Evolutionary conservation across 2,329 filamentous ascomycete species (phyloP).

Genomic region (Gliomastix tumulicola): DNA sequence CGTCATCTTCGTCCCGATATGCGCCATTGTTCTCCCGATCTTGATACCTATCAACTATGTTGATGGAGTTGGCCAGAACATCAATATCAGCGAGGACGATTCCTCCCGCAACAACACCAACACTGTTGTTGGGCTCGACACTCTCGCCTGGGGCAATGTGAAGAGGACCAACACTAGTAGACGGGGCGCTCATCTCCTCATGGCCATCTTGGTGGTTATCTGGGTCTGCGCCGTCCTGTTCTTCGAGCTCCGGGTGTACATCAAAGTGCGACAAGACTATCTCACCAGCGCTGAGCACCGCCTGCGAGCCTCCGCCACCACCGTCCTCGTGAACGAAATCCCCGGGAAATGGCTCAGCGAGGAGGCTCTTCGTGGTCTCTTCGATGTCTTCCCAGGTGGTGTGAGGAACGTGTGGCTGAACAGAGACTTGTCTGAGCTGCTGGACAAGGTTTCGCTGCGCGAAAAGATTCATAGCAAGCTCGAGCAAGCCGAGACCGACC

Average conservation of each 20-base stretch:
- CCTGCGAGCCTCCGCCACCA: constrained; percentile 87
- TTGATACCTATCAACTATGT: constrained; percentile 78
- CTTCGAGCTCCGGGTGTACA: constrained; percentile 76
- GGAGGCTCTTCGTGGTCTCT: constrained; percentile 74
- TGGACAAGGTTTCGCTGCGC: constrained; percentile 75
- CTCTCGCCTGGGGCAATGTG: constrained; percentile 85
- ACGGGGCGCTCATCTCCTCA: constrained; percentile 77
- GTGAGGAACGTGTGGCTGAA: constrained; percentile 97
- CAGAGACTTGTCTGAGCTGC: constrained; percentile 73
- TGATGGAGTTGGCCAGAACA: constrained; percentile 58
- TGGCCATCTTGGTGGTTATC: constrained; percentile 70
- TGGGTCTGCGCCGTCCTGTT: constrained; percentile 89
- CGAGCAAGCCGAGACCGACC: constrained; percentile 75
- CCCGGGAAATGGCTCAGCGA: constrained; percentile 84
- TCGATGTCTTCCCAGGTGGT: constrained; percentile 93
- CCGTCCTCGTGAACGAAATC: constrained; percentile 86
- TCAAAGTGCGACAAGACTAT: constrained; percentile 90
- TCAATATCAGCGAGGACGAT: constrained; percentile 29
- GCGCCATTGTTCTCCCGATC: constrained; percentile 72
- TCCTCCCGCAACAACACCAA: constrained; percentile 14
- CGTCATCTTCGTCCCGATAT: constrained; percentile 85
- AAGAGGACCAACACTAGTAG: constrained; percentile 54
- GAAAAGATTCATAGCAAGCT: constrained; percentile 64
- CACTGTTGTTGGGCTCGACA: constrained; percentile 60
- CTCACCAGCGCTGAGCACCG: constrained; percentile 93